phyloP scores from a whole-genome alignment of 768 basidiomycete species.

The Lactifluus piperatus region DNA sequence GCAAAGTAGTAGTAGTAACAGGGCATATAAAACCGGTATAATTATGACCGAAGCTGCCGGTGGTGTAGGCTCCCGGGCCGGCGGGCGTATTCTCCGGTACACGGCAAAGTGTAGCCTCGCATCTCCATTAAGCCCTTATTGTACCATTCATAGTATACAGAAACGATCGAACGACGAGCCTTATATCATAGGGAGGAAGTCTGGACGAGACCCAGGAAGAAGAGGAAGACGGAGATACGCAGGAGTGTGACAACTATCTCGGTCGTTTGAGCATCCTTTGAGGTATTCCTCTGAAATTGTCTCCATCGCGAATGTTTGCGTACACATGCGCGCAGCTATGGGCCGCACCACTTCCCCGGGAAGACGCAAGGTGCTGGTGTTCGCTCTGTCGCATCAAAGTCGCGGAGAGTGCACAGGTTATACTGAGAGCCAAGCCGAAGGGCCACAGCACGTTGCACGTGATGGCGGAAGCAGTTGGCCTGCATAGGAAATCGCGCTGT shows the following conservation, averaged over 20 bases:
- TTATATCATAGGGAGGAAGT: background rate
- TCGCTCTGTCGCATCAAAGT: slow-evolving; percentile 5
- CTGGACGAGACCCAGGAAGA: slow-evolving; percentile 4
- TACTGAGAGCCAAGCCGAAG: background rate
- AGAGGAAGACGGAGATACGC: background rate
- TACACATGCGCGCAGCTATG: background rate
- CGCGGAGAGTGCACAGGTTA: background rate
- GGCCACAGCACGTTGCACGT: slow-evolving; percentile 7
- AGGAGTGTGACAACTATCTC: background rate
- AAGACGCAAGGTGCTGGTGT: background rate
- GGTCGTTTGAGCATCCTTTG: background rate
- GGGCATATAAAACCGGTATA: no score
- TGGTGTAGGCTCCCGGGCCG: no score
- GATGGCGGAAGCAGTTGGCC: background rate
- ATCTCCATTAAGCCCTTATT: no score
- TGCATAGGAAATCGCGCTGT: background rate
- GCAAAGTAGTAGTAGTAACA: no score
- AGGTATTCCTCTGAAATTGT: background rate
- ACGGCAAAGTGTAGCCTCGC: no score
- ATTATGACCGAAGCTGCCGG: no score
- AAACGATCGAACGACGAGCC: background rate
- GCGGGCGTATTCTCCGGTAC: no score
- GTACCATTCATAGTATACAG: no score
- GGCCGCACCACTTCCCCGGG: background rate
- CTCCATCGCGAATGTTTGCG: background rate